Evolutionary conservation across 1,139 yeast species (phyloP), one percentile per base, ranked within the genome.

Genomic region (Debaryomyces nepalensis): DNA sequence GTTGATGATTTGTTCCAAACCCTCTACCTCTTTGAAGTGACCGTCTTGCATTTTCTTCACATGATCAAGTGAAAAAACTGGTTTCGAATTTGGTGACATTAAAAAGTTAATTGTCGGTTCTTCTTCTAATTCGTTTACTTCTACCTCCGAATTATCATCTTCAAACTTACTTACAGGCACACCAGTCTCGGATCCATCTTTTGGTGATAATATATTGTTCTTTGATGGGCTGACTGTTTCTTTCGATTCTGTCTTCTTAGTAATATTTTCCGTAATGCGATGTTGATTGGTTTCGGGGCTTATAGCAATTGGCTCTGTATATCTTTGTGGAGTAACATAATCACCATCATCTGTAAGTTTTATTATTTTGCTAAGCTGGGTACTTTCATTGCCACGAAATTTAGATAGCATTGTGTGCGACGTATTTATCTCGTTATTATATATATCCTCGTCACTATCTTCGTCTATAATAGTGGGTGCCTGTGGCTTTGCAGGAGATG

Each of bases 291-390:
- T 64, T 3, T 57, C 57, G 2, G 78, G 78, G 33, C 73, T 66
- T 23, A 60, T 55, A 4, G 79, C 75, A 6, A 66, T 58, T 2
- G 78, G 70, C 42, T 74, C 77, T 0, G 79, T 73, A 14, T 59
- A 54, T 33, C 78, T 59, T 27, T 70, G 64, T 2, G 79, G 79
- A 0, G 80, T 73, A 4, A 59, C 49, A 38, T 58, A 61, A 19
- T 61, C 60, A 16, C 47, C 40, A n/a, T 49, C 50, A n/a, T 42
- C 44, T 26, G 46, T 51, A 31, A 45, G 11, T 32, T 39, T 49
- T 32, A 58, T 50, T 20, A 61, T 55, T 40, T 53, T 57, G 38
- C 48, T 51, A n/a, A 59, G 36, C 19, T 59, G 64, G 3, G 66
- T 63, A 30, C 53, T 48, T 27, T 50, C 54, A 26, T 26, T 34